Evolutionary conservation across 306 rosid species (phyloP).

Genomic region (Fragaria nilgerrensis): DNA sequence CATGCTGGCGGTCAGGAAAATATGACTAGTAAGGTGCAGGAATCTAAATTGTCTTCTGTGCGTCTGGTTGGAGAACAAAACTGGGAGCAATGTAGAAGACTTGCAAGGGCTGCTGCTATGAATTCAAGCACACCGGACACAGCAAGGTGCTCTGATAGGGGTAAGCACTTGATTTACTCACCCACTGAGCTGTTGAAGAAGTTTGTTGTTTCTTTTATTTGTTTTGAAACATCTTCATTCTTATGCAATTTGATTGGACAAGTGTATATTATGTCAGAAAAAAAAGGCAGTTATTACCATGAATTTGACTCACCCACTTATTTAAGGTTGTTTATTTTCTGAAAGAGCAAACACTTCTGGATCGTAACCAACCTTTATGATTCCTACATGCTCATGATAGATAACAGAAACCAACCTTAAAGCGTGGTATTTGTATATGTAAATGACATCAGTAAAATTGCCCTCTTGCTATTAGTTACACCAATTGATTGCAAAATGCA

Average conservation of each 20-base stretch:
- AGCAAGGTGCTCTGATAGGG: constrained; percentile 35
- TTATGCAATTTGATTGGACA: neutral
- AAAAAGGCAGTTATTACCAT: neutral
- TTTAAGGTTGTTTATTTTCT: neutral
- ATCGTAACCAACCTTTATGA: too few species aligned
- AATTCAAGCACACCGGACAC: constrained; percentile 46
- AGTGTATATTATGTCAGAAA: neutral
- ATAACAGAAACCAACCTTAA: neutral
- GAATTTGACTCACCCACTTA: neutral
- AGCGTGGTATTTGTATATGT: neutral
- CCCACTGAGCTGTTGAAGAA: neutral
- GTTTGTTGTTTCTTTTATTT: neutral
- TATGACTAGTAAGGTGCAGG: constrained; percentile 24
- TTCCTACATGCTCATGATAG: neutral
- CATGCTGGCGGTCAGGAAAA: constrained; percentile 25
- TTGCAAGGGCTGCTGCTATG: constrained; percentile 67
- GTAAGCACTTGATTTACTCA: constrained; percentile 18
- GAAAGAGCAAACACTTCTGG: neutral
- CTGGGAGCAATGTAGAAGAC: constrained; percentile 64
- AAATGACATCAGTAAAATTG: neutral
- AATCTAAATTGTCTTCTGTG: constrained; percentile 37
- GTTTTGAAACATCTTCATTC: neutral
- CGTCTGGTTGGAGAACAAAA: constrained; percentile 57
- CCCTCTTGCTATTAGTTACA: neutral
- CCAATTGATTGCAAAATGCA: neutral